Percentiles rank a stretch among this genome's conserved stretches.
These are phyloP conservation scores for Guadua angustifolia DNA, from an alignment of 176 grass and related monocot genomes.

Conservation along the genomic window DNA sequence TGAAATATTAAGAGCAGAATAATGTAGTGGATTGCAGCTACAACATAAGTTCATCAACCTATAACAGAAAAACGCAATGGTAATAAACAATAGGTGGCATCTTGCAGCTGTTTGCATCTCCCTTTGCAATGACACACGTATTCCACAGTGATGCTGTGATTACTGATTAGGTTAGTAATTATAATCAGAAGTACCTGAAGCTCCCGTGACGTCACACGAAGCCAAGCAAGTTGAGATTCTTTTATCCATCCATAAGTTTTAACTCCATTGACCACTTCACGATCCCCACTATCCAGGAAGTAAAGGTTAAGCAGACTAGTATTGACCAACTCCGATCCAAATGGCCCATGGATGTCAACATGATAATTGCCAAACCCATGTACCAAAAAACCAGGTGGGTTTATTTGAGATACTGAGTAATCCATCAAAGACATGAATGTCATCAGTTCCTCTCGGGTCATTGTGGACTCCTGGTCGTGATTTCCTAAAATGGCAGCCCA, in stretches of 20 bases:
- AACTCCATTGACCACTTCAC: conserved; percentile 59
- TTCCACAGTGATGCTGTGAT: not conserved
- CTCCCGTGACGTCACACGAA: conserved; percentile 56
- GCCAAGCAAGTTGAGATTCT: conserved; percentile 82
- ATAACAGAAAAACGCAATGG: not conserved
- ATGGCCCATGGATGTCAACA: conserved; percentile 67
- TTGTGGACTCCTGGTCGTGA: conserved; percentile 94
- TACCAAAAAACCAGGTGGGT: conserved; percentile 72
- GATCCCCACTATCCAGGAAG: conserved; percentile 84
- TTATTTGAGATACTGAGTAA: conserved; percentile 88
- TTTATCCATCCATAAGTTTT: conserved; percentile 94
- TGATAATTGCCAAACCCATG: conserved; percentile 92
- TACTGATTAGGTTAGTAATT: not conserved
- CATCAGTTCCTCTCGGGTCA: conserved; percentile 86
- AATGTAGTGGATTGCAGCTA: not conserved
- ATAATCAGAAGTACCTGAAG: conserved; percentile 61
- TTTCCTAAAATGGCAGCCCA: conserved; percentile 95
- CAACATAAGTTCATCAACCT: not conserved
- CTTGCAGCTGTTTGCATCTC: not conserved
- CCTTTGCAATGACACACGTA: not conserved
- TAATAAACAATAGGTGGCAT: not conserved
- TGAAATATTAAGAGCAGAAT: not conserved
- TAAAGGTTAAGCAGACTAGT: conserved; percentile 89
- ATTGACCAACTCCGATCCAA: conserved; percentile 66
- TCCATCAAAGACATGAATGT: conserved; percentile 87